Conservation (phyloP, 306 rosid genomes). For the Pterocarpus santalinus region DNA sequence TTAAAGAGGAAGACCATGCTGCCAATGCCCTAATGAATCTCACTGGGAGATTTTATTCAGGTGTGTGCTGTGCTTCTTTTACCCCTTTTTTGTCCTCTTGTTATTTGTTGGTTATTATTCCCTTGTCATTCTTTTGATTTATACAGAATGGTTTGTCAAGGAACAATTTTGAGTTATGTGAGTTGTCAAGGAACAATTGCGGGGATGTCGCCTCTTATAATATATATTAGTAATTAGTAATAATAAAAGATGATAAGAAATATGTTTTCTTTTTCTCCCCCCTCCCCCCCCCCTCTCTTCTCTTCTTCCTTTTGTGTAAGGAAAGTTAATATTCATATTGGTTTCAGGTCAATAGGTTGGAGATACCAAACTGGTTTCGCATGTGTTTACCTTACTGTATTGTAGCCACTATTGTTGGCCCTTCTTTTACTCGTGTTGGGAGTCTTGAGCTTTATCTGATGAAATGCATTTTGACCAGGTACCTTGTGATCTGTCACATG, state of each 20-base stretch:
- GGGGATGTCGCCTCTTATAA: background rate
- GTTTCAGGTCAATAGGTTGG: constrained; percentile 50
- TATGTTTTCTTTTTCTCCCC: background rate
- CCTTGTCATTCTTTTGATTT: background rate
- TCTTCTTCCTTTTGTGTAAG: background rate
- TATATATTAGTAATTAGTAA: background rate
- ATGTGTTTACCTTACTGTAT: constrained; percentile 31
- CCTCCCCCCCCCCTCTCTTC: no score
- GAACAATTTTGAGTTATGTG: background rate
- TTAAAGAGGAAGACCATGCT: constrained; percentile 97
- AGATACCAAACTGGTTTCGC: constrained; percentile 44
- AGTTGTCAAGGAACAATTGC: background rate
- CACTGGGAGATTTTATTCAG: constrained; percentile 92
- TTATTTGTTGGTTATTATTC: background rate
- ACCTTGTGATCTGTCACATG: constrained; percentile 44
- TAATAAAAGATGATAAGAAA: background rate
- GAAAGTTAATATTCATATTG: constrained; percentile 36
- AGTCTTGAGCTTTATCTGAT: constrained; percentile 47
- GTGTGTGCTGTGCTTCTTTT: constrained; percentile 44
- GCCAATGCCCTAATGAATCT: constrained; percentile 90
- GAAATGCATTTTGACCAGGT: constrained; percentile 48
- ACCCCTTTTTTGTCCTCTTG: background rate
- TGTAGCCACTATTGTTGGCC: constrained; percentile 37
- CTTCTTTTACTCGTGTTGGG: constrained; percentile 45
- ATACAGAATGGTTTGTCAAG: no score